phyloP scores from a whole-genome alignment of 2,329 filamentous ascomycete genomes.

The Penicillium concentricum region DNA sequence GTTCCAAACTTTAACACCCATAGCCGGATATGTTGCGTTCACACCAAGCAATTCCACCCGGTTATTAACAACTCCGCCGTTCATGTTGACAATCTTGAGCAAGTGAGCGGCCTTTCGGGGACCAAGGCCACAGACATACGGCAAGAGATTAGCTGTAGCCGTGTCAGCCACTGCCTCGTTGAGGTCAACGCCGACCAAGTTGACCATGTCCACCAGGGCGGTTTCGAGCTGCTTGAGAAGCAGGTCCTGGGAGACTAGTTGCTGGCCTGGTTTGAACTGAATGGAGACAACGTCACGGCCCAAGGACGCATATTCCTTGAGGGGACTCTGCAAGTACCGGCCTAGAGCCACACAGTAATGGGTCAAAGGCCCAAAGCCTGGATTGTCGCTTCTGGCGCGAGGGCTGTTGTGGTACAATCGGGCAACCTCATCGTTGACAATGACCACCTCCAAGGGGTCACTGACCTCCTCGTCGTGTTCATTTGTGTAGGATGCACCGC shows the following conservation, averaged over 20 bases:
- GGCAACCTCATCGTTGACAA: constrained; percentile 97
- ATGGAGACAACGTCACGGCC: constrained; percentile 85
- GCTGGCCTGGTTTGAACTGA: constrained; percentile 85
- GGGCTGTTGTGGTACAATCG: constrained; percentile 90
- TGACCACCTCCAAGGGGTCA: constrained; percentile 80
- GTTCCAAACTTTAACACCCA: constrained; percentile 88
- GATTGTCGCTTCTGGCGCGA: constrained; percentile 75
- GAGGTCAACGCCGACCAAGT: constrained; percentile 91
- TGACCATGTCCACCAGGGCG: constrained; percentile 98
- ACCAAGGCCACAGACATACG: constrained; percentile 87
- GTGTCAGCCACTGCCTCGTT: constrained; percentile 83
- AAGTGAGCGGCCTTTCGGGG: constrained; percentile 84
- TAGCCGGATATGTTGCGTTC: constrained; percentile 75
- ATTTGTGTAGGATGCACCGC: constrained; percentile 79
- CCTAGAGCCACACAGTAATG: constrained; percentile 88
- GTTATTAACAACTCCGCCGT: constrained; percentile 80
- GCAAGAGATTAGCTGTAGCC: constrained; percentile 82
- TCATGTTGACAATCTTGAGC: constrained; percentile 86
- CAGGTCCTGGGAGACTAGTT: constrained; percentile 83
- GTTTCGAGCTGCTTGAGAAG: constrained; percentile 83
- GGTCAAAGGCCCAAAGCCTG: constrained; percentile 72
- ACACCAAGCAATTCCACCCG: constrained; percentile 88
- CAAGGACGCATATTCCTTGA: constrained; percentile 94
- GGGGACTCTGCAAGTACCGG: constrained; percentile 88
- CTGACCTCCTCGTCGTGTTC: constrained; percentile 73